Percentiles rank a stretch among this genome's conserved stretches.
phyloP scores from a whole-genome alignment of 805 yeast genomes.

The Kuraishia borneana region DNA sequence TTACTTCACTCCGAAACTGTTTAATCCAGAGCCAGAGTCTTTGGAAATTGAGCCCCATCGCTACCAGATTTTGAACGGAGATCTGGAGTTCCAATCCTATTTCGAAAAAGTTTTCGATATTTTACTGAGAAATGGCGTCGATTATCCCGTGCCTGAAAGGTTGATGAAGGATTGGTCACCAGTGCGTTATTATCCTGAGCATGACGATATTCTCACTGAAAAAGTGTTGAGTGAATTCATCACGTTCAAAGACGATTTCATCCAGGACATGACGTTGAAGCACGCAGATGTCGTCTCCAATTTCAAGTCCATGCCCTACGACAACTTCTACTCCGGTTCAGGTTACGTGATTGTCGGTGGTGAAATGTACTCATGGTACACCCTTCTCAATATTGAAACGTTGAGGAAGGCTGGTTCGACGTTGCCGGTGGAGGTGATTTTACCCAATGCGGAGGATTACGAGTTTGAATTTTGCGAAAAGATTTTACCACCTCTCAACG shows the following conservation, averaged over 20 bases:
- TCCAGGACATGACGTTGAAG: conserved; percentile 20
- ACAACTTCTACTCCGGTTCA: conserved; percentile 16
- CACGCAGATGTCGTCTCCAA: conserved; percentile 18
- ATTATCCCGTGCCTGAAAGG: conserved; percentile 20
- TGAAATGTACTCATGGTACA: conserved; percentile 64
- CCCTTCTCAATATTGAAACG: conserved; percentile 52
- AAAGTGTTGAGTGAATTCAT: conserved; percentile 13
- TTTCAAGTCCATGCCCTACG: conserved; percentile 16
- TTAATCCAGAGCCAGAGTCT: not conserved
- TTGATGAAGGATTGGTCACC: conserved; percentile 20
- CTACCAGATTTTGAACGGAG: not conserved
- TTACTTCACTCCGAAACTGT: not conserved
- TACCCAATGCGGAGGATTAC: conserved; percentile 60
- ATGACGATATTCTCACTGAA: conserved; percentile 16
- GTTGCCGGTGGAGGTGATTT: conserved; percentile 72
- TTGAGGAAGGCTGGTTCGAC: conserved; percentile 56
- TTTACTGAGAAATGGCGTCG: conserved; percentile 4
- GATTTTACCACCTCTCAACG: conserved; percentile 50
- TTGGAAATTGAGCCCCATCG: not conserved
- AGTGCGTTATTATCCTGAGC: conserved; percentile 16
- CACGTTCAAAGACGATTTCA: conserved; percentile 18
- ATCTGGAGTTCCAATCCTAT: not conserved
- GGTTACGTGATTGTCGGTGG: conserved; percentile 75
- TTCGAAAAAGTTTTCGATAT: not conserved
- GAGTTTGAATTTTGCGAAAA: conserved; percentile 61